phyloP scores from a whole-genome alignment of 345 rosid genomes.

The Citrus australasica region DNA sequence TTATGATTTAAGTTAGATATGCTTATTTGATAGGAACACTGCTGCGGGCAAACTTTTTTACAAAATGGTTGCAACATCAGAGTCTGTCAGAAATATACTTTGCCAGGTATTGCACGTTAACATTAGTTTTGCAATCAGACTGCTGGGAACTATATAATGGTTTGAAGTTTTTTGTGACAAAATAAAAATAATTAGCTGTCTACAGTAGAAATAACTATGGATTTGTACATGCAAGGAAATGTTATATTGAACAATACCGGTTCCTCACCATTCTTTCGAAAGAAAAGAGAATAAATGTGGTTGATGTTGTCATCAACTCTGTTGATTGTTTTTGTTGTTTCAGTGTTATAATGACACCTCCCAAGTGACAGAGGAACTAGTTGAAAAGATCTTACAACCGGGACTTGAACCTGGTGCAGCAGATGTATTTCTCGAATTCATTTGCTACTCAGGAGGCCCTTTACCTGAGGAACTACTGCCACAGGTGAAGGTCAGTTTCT shows the following conservation, averaged over 20 bases:
- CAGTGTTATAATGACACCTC: conserved; percentile 84
- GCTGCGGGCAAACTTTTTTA: conserved; percentile 60
- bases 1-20: background rate
- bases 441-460: conserved; percentile 89
- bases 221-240: no score
- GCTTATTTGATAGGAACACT: conserved; percentile 56
- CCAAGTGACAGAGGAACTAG: conserved; percentile 87
- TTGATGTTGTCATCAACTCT: background rate
- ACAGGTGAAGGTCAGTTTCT: conserved; percentile 55
- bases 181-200: no score
- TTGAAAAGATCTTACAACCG: conserved; percentile 75
- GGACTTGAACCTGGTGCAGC: conserved; percentile 91
- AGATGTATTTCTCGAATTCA: conserved; percentile 85
- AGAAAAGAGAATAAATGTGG: no score
- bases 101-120: conserved; percentile 48
- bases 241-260: no score
- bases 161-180: no score
- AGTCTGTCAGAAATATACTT: conserved; percentile 68
- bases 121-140: background rate
- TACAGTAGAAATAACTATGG: no score
- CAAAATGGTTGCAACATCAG: conserved; percentile 62
- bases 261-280: no score
- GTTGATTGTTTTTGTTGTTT: conserved; percentile 10
- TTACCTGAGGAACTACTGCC: conserved; percentile 90
- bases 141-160: no score